Evolutionary conservation across 306 rosid species (phyloP), one percentile per base, ranked within the genome.

Genomic region (Dryas octopetala): DNA sequence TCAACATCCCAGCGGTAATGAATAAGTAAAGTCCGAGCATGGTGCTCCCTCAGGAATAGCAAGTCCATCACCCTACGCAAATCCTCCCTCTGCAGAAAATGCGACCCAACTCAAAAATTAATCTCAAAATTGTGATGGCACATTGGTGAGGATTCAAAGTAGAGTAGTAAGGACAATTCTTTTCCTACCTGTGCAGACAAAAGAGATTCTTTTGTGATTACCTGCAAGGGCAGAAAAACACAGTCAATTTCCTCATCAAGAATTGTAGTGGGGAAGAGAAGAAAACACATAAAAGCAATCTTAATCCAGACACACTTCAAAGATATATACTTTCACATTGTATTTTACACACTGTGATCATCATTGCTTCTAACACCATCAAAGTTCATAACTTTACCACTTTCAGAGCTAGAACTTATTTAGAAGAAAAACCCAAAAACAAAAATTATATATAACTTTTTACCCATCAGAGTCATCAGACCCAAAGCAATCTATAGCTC

Each of bases 1-100:
- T 92, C 97, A 41, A 88, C 91, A 85, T 95, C 97, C 99, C 97
- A 95, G 45, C 97, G 91, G 62, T 92, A 83, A 72, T 76, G 87
- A 81, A 95, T 95, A 49, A 95, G 99, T 73, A 95, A 70, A 4
- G 96, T 90, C 38, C 97, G 92, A 32, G 99, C 97, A 79, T 95
- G 97, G 60, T 89, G 89, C 82, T 89, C 90, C 76, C 82, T 85
- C 75, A 95, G 68, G 4, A 90, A 92, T 8, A 95, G 82, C 88
- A 89, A 63, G 12, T 92, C 96, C 97, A 88, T 89, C 41, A 95
- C 96, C 83, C 86, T 81, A 28, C 90, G 92, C 85, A 95, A 87
- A 78, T 95, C 99, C 84, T 88, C 97, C 68, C 49, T 90, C 97
- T 95, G 80, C 81, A 86, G 12, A 13, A 2, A 77, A 85, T 17